phyloP scores from a whole-genome alignment of 108 stramenopile species.

The Nannochloropsis gaditana region DNA sequence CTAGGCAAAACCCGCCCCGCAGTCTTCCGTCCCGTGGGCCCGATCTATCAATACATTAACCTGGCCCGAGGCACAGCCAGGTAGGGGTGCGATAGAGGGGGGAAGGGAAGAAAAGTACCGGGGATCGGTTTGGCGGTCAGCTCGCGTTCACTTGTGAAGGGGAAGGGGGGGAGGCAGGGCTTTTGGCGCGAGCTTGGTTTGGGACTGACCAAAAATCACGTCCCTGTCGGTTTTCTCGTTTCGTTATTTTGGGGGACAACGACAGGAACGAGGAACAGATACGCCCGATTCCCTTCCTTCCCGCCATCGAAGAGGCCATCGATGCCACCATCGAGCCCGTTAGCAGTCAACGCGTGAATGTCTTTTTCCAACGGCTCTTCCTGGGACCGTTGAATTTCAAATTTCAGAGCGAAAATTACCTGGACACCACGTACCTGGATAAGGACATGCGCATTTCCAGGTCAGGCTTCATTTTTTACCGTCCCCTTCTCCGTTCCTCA shows the following conservation, averaged over 20 bases:
- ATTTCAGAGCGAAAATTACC: slow-evolving; percentile 4
- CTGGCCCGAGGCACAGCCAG: not conserved
- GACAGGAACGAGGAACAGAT: not conserved
- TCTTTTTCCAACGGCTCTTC: slow-evolving; percentile 34
- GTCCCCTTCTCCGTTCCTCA: not conserved
- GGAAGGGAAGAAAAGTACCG: not conserved
- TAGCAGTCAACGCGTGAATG: slow-evolving; percentile 23
- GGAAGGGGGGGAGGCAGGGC: not conserved
- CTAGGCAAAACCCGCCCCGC: not conserved
- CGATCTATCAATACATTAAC: slow-evolving; percentile 34
- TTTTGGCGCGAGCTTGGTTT: slow-evolving; percentile 26
- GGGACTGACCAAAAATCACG: slow-evolving; percentile 7
- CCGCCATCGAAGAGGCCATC: slow-evolving; percentile 23
- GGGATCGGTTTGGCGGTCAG: too few relatives aligned
- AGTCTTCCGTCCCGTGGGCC: slow-evolving; percentile 27
- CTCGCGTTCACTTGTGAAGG: too few relatives aligned
- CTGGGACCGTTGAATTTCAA: slow-evolving; percentile 42
- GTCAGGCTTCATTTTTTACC: not conserved
- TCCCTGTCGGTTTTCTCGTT: slow-evolving; percentile 25
- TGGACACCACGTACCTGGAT: slow-evolving; percentile 44
- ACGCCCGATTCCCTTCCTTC: not conserved
- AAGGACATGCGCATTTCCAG: slow-evolving; percentile 31
- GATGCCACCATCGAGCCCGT: slow-evolving; percentile 35
- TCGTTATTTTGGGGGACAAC: slow-evolving; percentile 17
- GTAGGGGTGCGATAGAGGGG: not conserved